Conservation (phyloP, 2,329 filamentous ascomycete species). For the Xylariales sp. region DNA sequence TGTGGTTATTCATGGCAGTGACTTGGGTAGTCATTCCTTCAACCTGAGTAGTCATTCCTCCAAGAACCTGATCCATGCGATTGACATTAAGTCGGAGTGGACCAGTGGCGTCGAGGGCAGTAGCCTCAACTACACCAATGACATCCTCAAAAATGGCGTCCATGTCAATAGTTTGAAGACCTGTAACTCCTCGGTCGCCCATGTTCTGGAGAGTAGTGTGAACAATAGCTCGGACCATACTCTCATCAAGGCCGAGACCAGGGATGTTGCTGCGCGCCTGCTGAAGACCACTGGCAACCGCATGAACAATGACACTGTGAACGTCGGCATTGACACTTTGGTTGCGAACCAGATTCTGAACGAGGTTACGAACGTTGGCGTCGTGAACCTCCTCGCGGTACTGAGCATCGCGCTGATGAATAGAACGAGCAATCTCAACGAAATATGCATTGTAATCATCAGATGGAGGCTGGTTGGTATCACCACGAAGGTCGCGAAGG, state of each 20-base stretch:
- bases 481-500: slow-evolving; percentile 22
- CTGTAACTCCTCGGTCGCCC: slow-evolving; percentile 24
- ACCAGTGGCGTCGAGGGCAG: slow-evolving; percentile 12
- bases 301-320: slow-evolving; percentile 22
- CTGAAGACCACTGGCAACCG: slow-evolving; percentile 24
- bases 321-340: slow-evolving; percentile 17
- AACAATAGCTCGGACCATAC: slow-evolving; percentile 11
- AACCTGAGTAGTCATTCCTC: neutral
- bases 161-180: slow-evolving; percentile 13
- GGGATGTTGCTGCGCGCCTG: slow-evolving; percentile 29
- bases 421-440: slow-evolving; percentile 27
- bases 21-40: slow-evolving; percentile 14
- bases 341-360: slow-evolving; percentile 18
- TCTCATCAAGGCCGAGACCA: slow-evolving; percentile 9
- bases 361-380: slow-evolving; percentile 15
- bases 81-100: slow-evolving; percentile 11
- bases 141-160: slow-evolving; percentile 16
- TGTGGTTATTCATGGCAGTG: slow-evolving; percentile 18
- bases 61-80: neutral
- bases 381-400: slow-evolving; percentile 14
- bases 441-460: slow-evolving; percentile 19
- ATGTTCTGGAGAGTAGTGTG: slow-evolving; percentile 25
- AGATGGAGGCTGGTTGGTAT: slow-evolving; percentile 7
- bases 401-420: slow-evolving; percentile 29
- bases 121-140: slow-evolving; percentile 17